Conservation (phyloP, 495 filamentous ascomycete genomes). For the Cairneyella variabilis region DNA sequence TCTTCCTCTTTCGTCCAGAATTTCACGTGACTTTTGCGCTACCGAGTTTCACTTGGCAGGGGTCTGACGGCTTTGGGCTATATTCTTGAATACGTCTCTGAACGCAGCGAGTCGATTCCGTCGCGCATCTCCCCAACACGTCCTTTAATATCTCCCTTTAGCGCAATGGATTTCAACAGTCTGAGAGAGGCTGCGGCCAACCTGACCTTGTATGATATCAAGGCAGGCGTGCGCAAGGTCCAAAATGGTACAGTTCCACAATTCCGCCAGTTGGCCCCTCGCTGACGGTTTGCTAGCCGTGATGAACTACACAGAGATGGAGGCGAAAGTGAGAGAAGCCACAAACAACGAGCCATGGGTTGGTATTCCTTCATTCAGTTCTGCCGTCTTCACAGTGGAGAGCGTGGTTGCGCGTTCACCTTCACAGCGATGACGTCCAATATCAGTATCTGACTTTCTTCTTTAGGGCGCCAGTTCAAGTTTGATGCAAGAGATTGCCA, state of each 20-base stretch:
- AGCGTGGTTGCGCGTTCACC: no score
- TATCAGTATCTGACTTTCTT: not conserved
- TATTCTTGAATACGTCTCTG: not conserved
- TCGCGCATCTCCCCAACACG: constrained; percentile 8
- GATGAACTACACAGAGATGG: constrained; percentile 99
- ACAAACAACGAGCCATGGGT: constrained; percentile 96
- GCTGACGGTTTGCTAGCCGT: constrained; percentile 59
- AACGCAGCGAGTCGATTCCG: constrained; percentile 2
- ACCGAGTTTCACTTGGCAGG: not conserved
- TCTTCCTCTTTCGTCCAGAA: no score
- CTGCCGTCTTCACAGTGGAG: no score
- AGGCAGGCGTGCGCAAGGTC: constrained; percentile 93
- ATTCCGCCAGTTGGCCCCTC: constrained; percentile 9
- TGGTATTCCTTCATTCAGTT: not conserved
- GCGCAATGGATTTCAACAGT: constrained; percentile 89
- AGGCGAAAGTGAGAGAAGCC: constrained; percentile 95
- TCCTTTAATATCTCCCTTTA: no score
- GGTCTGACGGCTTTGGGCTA: not conserved
- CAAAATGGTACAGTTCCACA: constrained; percentile 77
- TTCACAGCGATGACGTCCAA: no score
- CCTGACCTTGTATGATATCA: constrained; percentile 93
- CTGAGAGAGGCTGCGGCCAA: constrained; percentile 89
- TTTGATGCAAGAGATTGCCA: constrained; percentile 89
- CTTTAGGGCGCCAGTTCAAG: constrained; percentile 24
- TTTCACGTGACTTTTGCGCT: no score